phyloP scores from a whole-genome alignment of 2,329 filamentous ascomycete genomes.

The Paramyrothecium sp. region DNA sequence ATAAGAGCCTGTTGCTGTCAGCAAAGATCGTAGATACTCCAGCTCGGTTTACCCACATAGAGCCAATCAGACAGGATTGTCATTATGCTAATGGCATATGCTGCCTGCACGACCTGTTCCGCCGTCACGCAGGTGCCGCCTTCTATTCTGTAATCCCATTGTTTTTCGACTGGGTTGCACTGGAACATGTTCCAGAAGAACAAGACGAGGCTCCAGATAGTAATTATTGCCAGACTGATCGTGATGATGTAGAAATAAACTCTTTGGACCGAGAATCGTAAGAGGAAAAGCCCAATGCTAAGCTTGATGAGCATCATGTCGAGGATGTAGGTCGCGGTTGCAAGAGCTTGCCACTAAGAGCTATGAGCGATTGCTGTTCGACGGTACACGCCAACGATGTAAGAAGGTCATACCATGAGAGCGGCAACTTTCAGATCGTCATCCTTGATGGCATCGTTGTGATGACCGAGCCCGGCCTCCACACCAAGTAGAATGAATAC shows the following conservation, averaged over 20 bases:
- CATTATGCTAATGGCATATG: constrained; percentile 51
- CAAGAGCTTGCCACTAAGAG: constrained; percentile 47
- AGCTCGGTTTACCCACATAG: constrained; percentile 33
- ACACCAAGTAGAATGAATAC: constrained; percentile 43
- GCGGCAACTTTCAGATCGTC: constrained; percentile 38
- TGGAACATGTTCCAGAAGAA: constrained; percentile 55
- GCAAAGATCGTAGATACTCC: background rate
- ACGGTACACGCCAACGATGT: background rate
- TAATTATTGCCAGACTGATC: constrained; percentile 42
- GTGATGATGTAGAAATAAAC: constrained; percentile 48
- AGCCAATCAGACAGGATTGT: constrained; percentile 54
- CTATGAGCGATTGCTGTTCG: constrained; percentile 9
- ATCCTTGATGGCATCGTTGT: constrained; percentile 42
- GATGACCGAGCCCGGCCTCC: constrained; percentile 40
- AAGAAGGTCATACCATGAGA: constrained; percentile 36
- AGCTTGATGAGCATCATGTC: constrained; percentile 59
- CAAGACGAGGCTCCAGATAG: constrained; percentile 43
- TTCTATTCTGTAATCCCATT: constrained; percentile 52
- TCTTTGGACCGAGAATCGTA: constrained; percentile 43
- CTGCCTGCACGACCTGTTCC: constrained; percentile 43
- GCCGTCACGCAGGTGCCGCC: constrained; percentile 40
- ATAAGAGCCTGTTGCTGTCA: constrained; percentile 38
- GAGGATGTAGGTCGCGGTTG: constrained; percentile 47
- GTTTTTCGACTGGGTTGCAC: constrained; percentile 46
- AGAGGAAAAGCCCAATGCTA: constrained; percentile 55